A percentile compares a stretch with the other conserved stretches of the same genome.
Conservation (phyloP, 2,329 filamentous ascomycete species). For the Aureobasidium sp. region DNA sequence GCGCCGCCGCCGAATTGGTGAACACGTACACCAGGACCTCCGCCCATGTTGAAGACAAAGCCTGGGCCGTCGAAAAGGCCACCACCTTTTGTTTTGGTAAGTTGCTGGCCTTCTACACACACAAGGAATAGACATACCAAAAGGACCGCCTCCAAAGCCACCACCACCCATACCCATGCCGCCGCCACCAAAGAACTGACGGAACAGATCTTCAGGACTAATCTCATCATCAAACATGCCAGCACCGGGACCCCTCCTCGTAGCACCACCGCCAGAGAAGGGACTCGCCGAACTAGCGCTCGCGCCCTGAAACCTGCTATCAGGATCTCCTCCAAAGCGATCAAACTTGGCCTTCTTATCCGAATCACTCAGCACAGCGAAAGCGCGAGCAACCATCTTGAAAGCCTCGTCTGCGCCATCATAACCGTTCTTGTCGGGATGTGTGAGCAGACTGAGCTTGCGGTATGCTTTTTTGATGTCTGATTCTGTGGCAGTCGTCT, state of each 20-base stretch:
- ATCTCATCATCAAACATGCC: slow-evolving; percentile 80
- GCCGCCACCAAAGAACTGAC: slow-evolving; percentile 82
- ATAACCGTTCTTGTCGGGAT: slow-evolving; percentile 98
- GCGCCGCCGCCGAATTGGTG: slow-evolving; percentile 85
- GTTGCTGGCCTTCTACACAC: background rate
- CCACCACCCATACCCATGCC: slow-evolving; percentile 52
- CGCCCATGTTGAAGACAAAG: slow-evolving; percentile 92
- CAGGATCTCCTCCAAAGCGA: slow-evolving; percentile 82
- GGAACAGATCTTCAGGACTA: slow-evolving; percentile 92
- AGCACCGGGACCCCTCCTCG: slow-evolving; percentile 26
- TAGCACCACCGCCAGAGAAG: slow-evolving; percentile 44
- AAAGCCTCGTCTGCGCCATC: slow-evolving; percentile 94
- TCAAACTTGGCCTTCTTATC: slow-evolving; percentile 90
- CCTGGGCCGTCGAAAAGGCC: slow-evolving; percentile 69
- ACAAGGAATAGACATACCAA: background rate
- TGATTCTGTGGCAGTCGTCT: slow-evolving; percentile 59
- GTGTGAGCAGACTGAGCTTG: slow-evolving; percentile 86
- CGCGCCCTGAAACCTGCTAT: slow-evolving; percentile 63
- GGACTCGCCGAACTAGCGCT: slow-evolving; percentile 50
- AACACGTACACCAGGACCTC: slow-evolving; percentile 74
- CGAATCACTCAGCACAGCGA: slow-evolving; percentile 83
- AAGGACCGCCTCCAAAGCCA: slow-evolving; percentile 23
- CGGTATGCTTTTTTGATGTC: slow-evolving; percentile 98
- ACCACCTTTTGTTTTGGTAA: slow-evolving; percentile 31
- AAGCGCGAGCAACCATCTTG: slow-evolving; percentile 93